A percentile compares a stretch with the other conserved stretches of the same genome.
Conservation (phyloP, 352 stramenopile genomes). For the Globisporangium paroecandrum region DNA sequence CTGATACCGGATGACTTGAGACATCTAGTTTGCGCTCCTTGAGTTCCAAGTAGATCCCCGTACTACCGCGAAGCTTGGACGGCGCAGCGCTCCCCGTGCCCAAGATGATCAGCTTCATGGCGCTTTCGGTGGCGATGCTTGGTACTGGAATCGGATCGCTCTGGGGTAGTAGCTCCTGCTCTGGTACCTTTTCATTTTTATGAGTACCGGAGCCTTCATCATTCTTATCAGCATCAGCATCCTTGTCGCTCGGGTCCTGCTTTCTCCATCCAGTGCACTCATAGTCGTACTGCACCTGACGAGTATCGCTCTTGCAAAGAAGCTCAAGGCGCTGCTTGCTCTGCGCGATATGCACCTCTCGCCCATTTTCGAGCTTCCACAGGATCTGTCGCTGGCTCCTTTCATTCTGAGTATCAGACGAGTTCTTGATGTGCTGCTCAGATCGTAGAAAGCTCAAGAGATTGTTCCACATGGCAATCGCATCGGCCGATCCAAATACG, state of each 20-base stretch:
- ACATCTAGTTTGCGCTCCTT: constrained; percentile 4
- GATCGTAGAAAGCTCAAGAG: constrained; percentile 2
- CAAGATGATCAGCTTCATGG: constrained; percentile 81
- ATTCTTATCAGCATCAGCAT: constrained; percentile 5
- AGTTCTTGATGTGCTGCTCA: neutral
- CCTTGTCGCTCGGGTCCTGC: constrained; percentile 12
- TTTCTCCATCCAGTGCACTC: constrained; percentile 42
- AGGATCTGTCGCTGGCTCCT: constrained; percentile 34
- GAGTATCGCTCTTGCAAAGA: constrained; percentile 19
- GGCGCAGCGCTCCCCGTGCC: constrained; percentile 95
- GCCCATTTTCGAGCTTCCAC: constrained; percentile 10
- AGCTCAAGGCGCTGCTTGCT: constrained; percentile 41
- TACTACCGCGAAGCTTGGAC: constrained; percentile 96
- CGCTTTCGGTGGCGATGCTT: neutral
- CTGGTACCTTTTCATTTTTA: neutral
- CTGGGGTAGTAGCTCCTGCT: neutral
- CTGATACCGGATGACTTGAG: neutral
- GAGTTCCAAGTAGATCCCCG: constrained; percentile 88
- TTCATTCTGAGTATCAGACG: constrained; percentile 1
- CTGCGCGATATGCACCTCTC: constrained; percentile 42
- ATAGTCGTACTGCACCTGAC: constrained; percentile 31
- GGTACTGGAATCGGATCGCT: neutral
- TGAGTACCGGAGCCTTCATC: neutral
- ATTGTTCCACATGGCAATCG: constrained; percentile 5
- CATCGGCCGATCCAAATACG: constrained; percentile 6